Conservation (phyloP, 805 yeast species). For the Metschnikowia rubicola region DNA sequence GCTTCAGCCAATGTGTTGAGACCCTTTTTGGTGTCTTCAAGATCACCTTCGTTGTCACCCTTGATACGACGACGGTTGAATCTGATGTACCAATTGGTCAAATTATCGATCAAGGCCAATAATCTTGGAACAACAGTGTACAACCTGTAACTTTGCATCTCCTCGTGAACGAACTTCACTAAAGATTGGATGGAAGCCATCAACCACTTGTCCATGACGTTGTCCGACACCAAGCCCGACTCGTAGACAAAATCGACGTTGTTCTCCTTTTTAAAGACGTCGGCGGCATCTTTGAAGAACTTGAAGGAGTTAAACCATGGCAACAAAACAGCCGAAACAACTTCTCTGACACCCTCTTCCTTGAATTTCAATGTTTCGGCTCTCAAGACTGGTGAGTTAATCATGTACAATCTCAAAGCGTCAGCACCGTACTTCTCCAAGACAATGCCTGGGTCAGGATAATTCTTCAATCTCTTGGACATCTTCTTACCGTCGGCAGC, state of each 20-base stretch:
- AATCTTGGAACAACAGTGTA: conserved; percentile 95
- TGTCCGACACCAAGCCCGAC: conserved; percentile 58
- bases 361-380: conserved; percentile 96
- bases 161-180: conserved; percentile 78
- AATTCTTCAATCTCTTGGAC: conserved; percentile 97
- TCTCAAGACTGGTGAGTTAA: conserved; percentile 94
- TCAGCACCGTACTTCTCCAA: conserved; percentile 94
- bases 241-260: conserved; percentile 71
- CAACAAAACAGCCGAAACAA: conserved; percentile 87
- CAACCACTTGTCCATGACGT: conserved; percentile 98
- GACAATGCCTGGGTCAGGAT: conserved; percentile 88
- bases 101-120: conserved; percentile 82
- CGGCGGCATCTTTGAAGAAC: conserved; percentile 92
- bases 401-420: conserved; percentile 91
- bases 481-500: conserved; percentile 99
- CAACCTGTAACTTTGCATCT: conserved; percentile 85
- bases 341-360: conserved; percentile 98
- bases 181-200: conserved; percentile 94
- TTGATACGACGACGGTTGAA: conserved; percentile 96
- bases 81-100: conserved; percentile 98
- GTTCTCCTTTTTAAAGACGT: conserved; percentile 73
- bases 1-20: conserved; percentile 91
- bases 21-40: conserved; percentile 79
- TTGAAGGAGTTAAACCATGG: conserved; percentile 99
- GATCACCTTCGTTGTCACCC: conserved; percentile 75